Base-by-base conservation (phyloP, 805 yeast genomes). In the Saccharomycopsis sp. region DNA sequence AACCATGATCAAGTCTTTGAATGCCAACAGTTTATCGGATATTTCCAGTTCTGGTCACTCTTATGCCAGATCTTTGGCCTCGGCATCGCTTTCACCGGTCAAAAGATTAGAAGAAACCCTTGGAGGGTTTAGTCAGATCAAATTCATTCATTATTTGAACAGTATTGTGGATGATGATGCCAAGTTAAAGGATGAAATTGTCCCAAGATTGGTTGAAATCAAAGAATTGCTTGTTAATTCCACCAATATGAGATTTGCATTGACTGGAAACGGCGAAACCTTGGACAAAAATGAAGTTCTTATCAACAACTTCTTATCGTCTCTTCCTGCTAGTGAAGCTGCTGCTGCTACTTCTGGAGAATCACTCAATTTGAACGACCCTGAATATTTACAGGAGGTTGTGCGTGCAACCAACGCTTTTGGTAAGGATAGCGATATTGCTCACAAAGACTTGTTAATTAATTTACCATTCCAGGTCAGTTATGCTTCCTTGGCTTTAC, bases 1-100 rank as follows among this genome's bases (percentile, higher is more conserved):
- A 58, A 82, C 87, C 0, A 75, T 94, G 66, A 82, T 94, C 49
- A 87, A 87, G 66, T 80, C 86, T 47, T 70, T 86, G 66, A 86
- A 88, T 0, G 84, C 91, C 38, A 92, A 89, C 65, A 88, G 89
- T 66, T 75, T 89, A 58, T 85, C 92, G 66, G 76, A 80, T 3
- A 83, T 94, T 55, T 92, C 97, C 8, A 94, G 92, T 58, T 76
- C 87, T 58, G 99, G 99, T 0, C 97, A 94, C 68, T 74, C 85
- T 1, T 92, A 80, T 71, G 97, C 98, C 1, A 79, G 83, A 64
- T 76, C 83, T 3, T 80, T 75, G 65, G 85, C 96, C 1, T 75
- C 82, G 23, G 79, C 96, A 0, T 78, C 80, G 29, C 70, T 90
- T 2, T 83, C 90, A 1, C 73, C 80, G 0, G 76, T 83, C 19